Conservation (phyloP, 768 basidiomycete species). For the Boletales sp. region DNA sequence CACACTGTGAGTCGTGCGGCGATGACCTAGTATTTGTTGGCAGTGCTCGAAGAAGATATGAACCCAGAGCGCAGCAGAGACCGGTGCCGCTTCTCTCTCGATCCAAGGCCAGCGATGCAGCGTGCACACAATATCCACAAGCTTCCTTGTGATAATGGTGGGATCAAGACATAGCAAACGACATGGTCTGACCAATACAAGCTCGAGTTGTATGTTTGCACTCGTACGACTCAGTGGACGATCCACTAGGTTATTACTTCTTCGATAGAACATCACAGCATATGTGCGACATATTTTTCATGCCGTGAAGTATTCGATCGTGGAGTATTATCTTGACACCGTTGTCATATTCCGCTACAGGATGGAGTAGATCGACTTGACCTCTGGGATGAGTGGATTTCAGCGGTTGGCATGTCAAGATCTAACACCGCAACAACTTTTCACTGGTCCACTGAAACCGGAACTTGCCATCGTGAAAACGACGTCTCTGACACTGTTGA, state of each 20-base stretch:
- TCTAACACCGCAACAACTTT: no score
- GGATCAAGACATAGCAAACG: slow-evolving; percentile 4
- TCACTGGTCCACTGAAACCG: no score
- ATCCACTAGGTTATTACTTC: background rate
- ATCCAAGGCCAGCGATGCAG: slow-evolving; percentile 10
- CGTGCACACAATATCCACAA: slow-evolving; percentile 7
- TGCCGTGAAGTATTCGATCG: no score
- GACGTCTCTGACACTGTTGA: no score
- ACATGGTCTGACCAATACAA: background rate
- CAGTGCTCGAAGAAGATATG: slow-evolving; percentile 18
- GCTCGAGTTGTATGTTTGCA: background rate
- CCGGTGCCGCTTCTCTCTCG: slow-evolving; percentile 20
- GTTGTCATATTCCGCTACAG: background rate
- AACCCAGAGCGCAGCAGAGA: slow-evolving; percentile 10
- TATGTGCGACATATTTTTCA: background rate
- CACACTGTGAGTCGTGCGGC: background rate
- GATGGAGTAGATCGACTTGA: background rate
- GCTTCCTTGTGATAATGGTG: slow-evolving; percentile 6
- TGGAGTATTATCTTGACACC: slow-evolving; percentile 5
- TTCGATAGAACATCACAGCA: slow-evolving; percentile 15
- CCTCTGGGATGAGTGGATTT: no score
- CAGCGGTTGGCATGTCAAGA: no score
- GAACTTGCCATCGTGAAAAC: no score
- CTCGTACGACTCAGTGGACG: slow-evolving; percentile 14
- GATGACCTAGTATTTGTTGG: slow-evolving; percentile 1